Conservation (phyloP, 345 rosid species). For the Linum tenue region DNA sequence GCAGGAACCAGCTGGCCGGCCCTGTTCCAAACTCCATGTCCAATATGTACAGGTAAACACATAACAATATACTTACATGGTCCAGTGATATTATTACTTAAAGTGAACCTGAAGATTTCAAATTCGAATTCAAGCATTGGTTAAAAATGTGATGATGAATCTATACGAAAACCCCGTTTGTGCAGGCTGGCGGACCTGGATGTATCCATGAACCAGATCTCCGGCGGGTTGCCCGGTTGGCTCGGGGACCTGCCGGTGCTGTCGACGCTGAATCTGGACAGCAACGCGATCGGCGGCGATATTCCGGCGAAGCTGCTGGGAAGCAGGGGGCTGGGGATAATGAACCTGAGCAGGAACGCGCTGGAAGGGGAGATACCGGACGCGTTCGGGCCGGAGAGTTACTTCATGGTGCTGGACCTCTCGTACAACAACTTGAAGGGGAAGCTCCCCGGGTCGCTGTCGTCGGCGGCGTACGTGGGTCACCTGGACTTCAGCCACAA, state of each 20-base stretch:
- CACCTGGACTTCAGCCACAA: conserved; percentile 84
- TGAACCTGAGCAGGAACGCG: conserved; percentile 69
- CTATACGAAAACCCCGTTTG: no score
- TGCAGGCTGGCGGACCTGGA: conserved; percentile 72
- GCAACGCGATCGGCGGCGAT: conserved; percentile 47
- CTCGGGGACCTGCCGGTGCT: conserved; percentile 80
- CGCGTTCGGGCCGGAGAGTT: conserved; percentile 55
- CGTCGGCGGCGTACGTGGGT: conserved; percentile 55
- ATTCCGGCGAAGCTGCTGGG: conserved; percentile 47
- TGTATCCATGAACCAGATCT: conserved; percentile 53
- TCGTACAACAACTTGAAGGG: conserved; percentile 64
- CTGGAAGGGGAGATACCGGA: conserved; percentile 74
- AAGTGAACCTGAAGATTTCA: no score
- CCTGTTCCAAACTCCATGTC: conserved; percentile 57
- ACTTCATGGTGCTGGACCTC: conserved; percentile 70
- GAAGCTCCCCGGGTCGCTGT: conserved; percentile 49
- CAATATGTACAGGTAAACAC: conserved; percentile 20
- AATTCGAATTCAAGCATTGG: no score
- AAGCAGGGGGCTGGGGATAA: conserved; percentile 47
- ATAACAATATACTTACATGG: no score
- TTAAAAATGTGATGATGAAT: no score
- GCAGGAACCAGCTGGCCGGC: conserved; percentile 45
- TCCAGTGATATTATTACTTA: no score
- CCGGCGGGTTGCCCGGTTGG: conserved; percentile 47
- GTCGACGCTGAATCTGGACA: conserved; percentile 58